Base-by-base conservation (phyloP, 2,329 filamentous ascomycete species). In the Sphaerulina populicola region DNA sequence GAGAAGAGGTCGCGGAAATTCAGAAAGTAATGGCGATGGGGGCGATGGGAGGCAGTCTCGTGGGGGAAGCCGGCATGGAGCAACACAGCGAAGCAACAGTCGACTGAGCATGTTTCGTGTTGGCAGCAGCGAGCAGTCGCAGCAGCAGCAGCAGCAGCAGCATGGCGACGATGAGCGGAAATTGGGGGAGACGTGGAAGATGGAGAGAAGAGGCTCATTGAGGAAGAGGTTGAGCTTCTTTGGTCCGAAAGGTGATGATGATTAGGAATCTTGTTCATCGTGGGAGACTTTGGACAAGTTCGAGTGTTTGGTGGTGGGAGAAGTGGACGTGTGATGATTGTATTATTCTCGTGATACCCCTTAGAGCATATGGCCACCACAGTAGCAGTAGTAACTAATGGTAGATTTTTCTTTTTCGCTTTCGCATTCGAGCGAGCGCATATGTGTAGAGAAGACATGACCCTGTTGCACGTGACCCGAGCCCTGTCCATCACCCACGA, bases 171-270 rank as follows among this genome's bases (percentile, higher is more conserved):
- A 44, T 47, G 43, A 47, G 43, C 23, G 23, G 5, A 27, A 37
- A 12, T 42, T 23, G 33, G 33, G 33, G 18, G 36, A 30, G 29
- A 39, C 29, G 30, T 29, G 15, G 29, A 45, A 30, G 27, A 14
- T 44, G 8, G 42, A 44, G 44, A 29, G 42, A 50, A 35, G 23
- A 9, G 50, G 49, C 6, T 47, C 36, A 11, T 79, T 94, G 58
- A 81, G 83, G 70, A 91, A 88, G 72, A 73, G 88, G 63, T 74
- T 94, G 58, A 93, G 86, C 66, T 74, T 89, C 62, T 74, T 94
- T 63, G 86, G 23, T 5, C 23, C 23, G 23, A 27, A 27, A 27
- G 23, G 23, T 27, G 23, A 27, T 6, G 23, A 27, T 3, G 23
- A 27, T 27, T 27, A 27, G 23, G 23, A 27, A 27, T 27, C 23